Evolutionary conservation across 1,284 basidiomycete species (phyloP).

Genomic region (Cystobasidiaceae sp.): DNA sequence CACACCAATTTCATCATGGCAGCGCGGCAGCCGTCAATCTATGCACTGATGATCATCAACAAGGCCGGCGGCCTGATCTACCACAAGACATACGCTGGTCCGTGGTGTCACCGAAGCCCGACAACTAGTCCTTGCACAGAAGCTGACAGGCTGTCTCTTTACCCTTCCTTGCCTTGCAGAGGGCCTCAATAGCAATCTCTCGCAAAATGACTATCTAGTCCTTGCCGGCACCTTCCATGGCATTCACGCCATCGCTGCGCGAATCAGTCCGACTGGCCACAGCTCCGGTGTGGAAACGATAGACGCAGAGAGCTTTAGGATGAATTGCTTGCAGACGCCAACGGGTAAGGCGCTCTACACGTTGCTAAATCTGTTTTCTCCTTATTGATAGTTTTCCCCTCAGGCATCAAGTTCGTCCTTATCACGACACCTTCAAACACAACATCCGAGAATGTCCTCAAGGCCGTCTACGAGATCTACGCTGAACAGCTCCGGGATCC

Average conservation of each 20-base stretch:
- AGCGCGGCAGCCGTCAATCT: conserved; percentile 60
- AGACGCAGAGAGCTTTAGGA: conserved; percentile 88
- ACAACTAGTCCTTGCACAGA: too few relatives aligned
- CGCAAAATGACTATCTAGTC: conserved; percentile 96
- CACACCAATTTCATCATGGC: not conserved
- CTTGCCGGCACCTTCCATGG: conserved; percentile 95
- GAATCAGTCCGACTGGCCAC: conserved; percentile 71
- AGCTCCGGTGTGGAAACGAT: conserved; percentile 88
- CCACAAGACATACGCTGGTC: conserved; percentile 82
- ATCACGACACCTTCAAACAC: conserved; percentile 72
- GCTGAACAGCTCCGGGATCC: conserved; percentile 86
- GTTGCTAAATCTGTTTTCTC: not conserved
- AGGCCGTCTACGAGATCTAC: conserved; percentile 44
- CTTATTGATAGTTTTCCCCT: too few relatives aligned
- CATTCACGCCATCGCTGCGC: conserved; percentile 94
- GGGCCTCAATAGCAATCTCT: conserved; percentile 67
- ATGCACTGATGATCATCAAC: conserved; percentile 90
- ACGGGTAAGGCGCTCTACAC: conserved; percentile 62
- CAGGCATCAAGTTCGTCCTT: conserved; percentile 96
- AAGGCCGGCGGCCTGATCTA: conserved; percentile 97
- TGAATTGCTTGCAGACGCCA: conserved; percentile 80
- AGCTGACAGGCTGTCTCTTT: too few relatives aligned
- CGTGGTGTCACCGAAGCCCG: conserved; percentile 36
- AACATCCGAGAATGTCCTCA: conserved; percentile 48
- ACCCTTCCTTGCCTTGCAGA: conserved; percentile 53